Conservation (phyloP, 805 yeast genomes). For the Candida railenensis region DNA sequence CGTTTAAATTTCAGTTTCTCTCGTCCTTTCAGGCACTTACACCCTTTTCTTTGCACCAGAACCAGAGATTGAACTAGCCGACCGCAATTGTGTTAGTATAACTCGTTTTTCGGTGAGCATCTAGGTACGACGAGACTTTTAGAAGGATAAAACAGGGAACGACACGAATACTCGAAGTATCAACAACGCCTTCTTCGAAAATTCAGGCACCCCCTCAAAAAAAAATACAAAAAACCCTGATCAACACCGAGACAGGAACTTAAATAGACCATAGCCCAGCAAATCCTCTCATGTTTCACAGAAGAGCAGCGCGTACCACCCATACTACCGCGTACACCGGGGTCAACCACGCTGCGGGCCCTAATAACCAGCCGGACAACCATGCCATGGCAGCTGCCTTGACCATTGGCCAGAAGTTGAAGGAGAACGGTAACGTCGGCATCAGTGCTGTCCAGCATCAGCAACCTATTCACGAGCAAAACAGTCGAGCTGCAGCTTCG, state of each 20-base stretch:
- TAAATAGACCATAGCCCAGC: too few relatives aligned
- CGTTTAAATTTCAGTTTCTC: background rate
- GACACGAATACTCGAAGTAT: too few relatives aligned
- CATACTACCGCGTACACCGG: slow-evolving; percentile 42
- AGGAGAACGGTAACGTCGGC: slow-evolving; percentile 12
- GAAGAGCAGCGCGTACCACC: slow-evolving; percentile 30
- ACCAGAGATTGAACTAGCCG: background rate
- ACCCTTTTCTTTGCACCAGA: background rate
- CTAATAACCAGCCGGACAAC: slow-evolving; percentile 33
- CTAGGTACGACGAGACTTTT: background rate
- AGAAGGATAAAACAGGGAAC: too few relatives aligned
- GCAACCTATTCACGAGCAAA: slow-evolving; percentile 3
- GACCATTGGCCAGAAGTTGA: slow-evolving; percentile 37
- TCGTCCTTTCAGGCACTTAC: background rate
- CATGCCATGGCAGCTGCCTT: slow-evolving; percentile 46
- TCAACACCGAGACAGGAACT: too few relatives aligned
- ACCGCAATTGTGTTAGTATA: background rate
- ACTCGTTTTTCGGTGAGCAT: background rate
- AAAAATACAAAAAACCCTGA: background rate
- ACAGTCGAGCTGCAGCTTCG: background rate
- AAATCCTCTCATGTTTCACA: background rate
- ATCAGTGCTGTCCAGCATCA: slow-evolving; percentile 12
- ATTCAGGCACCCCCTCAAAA: background rate
- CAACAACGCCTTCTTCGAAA: background rate
- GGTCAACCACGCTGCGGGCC: slow-evolving; percentile 35